These are phyloP conservation scores for Neurospora sp. DNA, from an alignment of 495 filamentous ascomycete species.

Conservation along the genomic window DNA sequence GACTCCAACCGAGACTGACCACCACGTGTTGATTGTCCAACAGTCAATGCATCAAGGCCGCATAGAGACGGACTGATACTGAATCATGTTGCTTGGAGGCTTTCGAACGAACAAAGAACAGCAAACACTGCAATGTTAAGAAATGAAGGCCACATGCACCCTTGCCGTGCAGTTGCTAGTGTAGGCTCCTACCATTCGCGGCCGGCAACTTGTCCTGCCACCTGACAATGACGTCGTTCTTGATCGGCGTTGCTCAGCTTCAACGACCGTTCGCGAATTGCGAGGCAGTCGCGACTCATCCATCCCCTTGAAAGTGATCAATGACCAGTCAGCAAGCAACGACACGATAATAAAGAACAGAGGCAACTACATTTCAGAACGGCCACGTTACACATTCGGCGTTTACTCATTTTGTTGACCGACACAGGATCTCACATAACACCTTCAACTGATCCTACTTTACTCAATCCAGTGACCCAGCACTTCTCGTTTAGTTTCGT, in stretches of 20 bases:
- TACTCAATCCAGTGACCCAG: neutral
- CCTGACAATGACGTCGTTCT: conserved; percentile 21
- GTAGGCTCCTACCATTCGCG: neutral
- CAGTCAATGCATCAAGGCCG: neutral
- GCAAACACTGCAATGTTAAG: neutral
- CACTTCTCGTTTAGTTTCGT: neutral
- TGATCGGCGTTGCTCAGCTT: neutral
- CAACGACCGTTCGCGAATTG: neutral
- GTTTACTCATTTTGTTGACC: neutral
- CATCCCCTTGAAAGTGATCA: neutral
- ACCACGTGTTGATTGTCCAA: neutral
- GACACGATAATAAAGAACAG: neutral
- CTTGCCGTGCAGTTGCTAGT: neutral
- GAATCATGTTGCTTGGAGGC: neutral
- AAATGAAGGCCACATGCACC: neutral
- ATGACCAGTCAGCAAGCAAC: neutral
- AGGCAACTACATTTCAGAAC: neutral
- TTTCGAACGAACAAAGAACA: neutral
- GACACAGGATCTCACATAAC: too few species aligned
- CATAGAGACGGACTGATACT: neutral
- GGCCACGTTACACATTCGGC: neutral
- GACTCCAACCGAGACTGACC: neutral
- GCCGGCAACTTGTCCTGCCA: conserved; percentile 5
- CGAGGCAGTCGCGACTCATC: neutral
- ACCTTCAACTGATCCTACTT: neutral